Conservation (phyloP, 192 early-diverging fungal species). For the Backusella psychrophila region DNA sequence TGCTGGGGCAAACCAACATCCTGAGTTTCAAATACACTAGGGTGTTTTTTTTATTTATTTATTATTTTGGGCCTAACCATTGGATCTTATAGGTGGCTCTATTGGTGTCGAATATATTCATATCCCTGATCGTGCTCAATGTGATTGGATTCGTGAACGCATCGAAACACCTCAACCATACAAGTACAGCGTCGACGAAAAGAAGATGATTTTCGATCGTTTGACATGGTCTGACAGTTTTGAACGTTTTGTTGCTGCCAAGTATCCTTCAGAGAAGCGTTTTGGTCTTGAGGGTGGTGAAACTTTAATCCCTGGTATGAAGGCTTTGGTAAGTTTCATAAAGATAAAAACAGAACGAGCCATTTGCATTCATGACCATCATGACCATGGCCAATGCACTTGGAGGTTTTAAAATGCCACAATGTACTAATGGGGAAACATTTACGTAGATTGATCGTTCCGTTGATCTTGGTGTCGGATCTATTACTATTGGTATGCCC, state of each 20-base stretch:
- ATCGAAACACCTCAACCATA: constrained; percentile 91
- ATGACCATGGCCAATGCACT: too few relatives aligned
- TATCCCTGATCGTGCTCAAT: constrained; percentile 92
- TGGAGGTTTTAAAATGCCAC: not conserved
- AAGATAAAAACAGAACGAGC: too few relatives aligned
- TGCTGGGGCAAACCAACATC: not conserved
- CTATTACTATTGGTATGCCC: constrained; percentile 98
- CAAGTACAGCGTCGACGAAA: constrained; percentile 87
- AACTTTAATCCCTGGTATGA: constrained; percentile 97
- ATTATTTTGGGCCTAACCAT: not conserved
- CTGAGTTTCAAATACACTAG: constrained; percentile 2
- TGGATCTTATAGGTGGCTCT: constrained; percentile 57
- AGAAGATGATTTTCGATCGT: constrained; percentile 90
- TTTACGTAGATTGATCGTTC: constrained; percentile 84
- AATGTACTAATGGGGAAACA: not conserved
- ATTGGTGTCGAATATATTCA: constrained; percentile 98
- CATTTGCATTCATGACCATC: too few relatives aligned
- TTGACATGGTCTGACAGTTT: constrained; percentile 97
- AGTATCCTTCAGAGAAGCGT: constrained; percentile 97
- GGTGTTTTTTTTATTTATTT: not conserved
- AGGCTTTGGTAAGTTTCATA: constrained; percentile 72
- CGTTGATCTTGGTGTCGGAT: constrained; percentile 93
- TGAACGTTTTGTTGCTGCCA: constrained; percentile 93
- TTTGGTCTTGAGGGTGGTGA: constrained; percentile 99
- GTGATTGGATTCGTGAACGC: constrained; percentile 94